Conservation (phyloP, 2,329 filamentous ascomycete species). For the Fusarium sp. region DNA sequence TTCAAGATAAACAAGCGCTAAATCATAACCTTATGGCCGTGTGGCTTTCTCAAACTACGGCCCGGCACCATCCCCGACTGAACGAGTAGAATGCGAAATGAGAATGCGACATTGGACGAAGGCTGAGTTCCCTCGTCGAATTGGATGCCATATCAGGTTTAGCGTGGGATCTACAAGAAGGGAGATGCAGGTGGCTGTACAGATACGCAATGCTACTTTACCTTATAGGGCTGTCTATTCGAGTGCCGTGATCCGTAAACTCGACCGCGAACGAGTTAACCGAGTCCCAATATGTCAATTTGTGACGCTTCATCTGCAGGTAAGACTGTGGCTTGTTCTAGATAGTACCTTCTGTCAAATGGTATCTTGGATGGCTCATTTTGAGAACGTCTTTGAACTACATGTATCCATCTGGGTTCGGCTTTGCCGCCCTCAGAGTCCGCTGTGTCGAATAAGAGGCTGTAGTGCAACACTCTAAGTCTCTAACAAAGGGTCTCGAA, state of each 20-base stretch:
- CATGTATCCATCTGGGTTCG: not conserved
- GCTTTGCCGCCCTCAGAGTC: not conserved
- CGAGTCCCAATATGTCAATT: constrained; percentile 4
- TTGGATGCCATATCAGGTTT: constrained; percentile 24
- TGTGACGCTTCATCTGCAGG: constrained; percentile 2
- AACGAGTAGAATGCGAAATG: constrained; percentile 3
- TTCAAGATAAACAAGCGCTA: constrained; percentile 6
- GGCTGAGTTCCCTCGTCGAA: constrained; percentile 28
- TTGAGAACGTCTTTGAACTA: no score
- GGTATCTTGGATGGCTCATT: not conserved
- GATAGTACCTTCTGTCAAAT: not conserved
- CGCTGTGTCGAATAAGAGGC: not conserved
- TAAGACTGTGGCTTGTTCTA: constrained; percentile 1
- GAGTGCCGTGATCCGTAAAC: constrained; percentile 24
- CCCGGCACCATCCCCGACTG: not conserved
- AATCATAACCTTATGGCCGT: constrained; percentile 6
- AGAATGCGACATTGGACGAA: constrained; percentile 3
- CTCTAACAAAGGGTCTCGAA: not conserved
- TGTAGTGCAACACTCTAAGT: not conserved
- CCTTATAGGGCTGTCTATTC: constrained; percentile 37
- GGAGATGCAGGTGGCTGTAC: constrained; percentile 14
- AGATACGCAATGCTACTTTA: constrained; percentile 8
- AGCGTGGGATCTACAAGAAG: constrained; percentile 19
- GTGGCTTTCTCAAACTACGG: not conserved
- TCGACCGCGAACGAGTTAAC: constrained; percentile 7